Conservation (phyloP, 805 yeast genomes). For the Saccharomyces cerevisiae region DNA sequence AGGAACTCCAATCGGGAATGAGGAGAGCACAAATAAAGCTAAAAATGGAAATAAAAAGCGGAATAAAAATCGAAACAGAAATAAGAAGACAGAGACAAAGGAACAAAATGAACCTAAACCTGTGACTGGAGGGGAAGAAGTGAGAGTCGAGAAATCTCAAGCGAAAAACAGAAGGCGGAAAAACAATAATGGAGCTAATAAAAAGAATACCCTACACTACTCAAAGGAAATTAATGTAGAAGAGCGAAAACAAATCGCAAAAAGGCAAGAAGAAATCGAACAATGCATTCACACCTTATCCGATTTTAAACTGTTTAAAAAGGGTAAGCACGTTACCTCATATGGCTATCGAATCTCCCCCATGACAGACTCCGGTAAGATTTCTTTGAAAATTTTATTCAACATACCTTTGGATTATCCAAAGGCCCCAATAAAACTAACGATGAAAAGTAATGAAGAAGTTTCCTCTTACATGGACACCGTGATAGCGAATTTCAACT, state of each 20-base stretch:
- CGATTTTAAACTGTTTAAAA: slow-evolving; percentile 15
- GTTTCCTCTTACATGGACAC: not conserved
- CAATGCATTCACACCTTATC: slow-evolving; percentile 16
- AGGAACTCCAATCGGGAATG: not conserved
- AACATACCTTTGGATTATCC: slow-evolving; percentile 24
- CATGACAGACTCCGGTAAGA: slow-evolving; percentile 3
- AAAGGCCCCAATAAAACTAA: slow-evolving; percentile 14
- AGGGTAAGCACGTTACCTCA: slow-evolving; percentile 16
- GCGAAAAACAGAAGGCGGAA: not conserved
- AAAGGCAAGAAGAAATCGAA: slow-evolving; percentile 13
- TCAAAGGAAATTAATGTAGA: not conserved
- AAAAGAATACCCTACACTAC: not conserved
- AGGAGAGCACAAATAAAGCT: not conserved
- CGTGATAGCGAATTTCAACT: slow-evolving; percentile 19
- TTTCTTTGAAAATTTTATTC: slow-evolving; percentile 9
- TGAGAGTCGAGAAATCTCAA: not conserved
- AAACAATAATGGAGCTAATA: not conserved
- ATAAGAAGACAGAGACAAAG: not conserved
- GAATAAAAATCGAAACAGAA: not conserved
- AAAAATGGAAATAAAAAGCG: not conserved
- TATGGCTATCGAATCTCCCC: slow-evolving; percentile 12
- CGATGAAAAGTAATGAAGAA: slow-evolving; percentile 5
- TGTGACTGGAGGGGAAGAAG: not conserved
- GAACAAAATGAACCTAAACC: not conserved
- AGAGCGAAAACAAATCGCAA: not conserved